These are phyloP conservation scores for Zoysia matrella DNA, from an alignment of 202 grass and related monocot species.

Conservation along the genomic window DNA sequence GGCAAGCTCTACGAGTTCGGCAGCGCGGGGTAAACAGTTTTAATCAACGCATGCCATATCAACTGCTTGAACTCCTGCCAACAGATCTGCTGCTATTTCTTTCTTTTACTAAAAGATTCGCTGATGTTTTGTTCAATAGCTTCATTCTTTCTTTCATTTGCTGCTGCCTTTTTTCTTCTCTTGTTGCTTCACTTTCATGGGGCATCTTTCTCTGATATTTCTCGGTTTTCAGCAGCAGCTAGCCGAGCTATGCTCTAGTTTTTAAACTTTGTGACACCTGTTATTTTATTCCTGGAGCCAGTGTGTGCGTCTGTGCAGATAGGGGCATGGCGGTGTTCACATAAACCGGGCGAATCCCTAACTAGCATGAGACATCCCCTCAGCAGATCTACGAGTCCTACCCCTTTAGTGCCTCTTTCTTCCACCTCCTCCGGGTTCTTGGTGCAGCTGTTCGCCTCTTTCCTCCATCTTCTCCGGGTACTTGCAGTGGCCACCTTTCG, in stretches of 20 bases:
- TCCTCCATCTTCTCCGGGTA: slow-evolving; percentile 61
- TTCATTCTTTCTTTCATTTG: background rate
- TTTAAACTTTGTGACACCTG: slow-evolving; percentile 9
- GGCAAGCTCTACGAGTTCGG: slow-evolving; percentile 87
- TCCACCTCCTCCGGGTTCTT: slow-evolving; percentile 48
- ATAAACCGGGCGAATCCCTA: slow-evolving; percentile 51
- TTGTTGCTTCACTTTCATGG: background rate
- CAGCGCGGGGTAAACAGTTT: slow-evolving; percentile 55
- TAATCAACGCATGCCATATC: background rate
- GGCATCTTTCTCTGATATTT: slow-evolving; percentile 18
- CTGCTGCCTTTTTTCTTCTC: background rate
- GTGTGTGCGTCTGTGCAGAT: slow-evolving; percentile 2
- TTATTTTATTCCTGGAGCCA: slow-evolving; percentile 55
- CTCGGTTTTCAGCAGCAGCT: slow-evolving; percentile 4
- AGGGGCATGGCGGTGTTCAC: slow-evolving; percentile 59
- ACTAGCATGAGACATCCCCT: slow-evolving; percentile 44
- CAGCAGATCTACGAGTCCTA: slow-evolving; percentile 59
- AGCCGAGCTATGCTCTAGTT: slow-evolving; percentile 44
- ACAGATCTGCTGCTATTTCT: slow-evolving; percentile 16
- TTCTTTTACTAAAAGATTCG: slow-evolving; percentile 27
- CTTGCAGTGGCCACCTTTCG: slow-evolving; percentile 37
- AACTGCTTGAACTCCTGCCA: background rate
- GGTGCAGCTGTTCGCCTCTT: slow-evolving; percentile 9
- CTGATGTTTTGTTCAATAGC: slow-evolving; percentile 1
- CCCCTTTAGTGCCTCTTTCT: slow-evolving; percentile 48